A percentile compares a stretch with the other conserved stretches of the same genome.
These are phyloP conservation scores for Yarrowia hollandica DNA, from an alignment of 805 yeast species.

Conservation along the genomic window DNA sequence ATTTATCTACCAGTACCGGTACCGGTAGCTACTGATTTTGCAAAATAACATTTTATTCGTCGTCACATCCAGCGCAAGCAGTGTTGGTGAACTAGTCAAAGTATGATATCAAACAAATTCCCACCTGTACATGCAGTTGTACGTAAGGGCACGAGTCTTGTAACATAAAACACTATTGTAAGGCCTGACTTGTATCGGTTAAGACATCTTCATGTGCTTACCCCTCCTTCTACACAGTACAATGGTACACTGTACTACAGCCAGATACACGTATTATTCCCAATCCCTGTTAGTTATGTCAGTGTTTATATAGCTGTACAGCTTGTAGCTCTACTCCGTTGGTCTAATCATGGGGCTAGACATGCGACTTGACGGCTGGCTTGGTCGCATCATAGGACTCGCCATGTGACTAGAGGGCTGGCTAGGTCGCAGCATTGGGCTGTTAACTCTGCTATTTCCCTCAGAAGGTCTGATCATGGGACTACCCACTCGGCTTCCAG, in stretches of 20 bases:
- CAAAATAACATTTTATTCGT: too few relatives aligned
- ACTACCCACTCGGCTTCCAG: conserved; percentile 25
- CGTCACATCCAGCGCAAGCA: too few relatives aligned
- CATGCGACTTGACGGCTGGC: conserved; percentile 16
- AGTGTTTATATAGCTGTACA: conserved; percentile 1
- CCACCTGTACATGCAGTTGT: too few relatives aligned
- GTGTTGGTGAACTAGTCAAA: too few relatives aligned
- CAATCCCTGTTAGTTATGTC: conserved; percentile 11
- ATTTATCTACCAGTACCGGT: too few relatives aligned
- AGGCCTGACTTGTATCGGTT: neutral
- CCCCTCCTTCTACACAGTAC: neutral
- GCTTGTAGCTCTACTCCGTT: neutral
- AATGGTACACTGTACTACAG: too few relatives aligned
- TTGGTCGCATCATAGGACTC: conserved; percentile 17
- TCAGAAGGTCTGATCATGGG: conserved; percentile 21
- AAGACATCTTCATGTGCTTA: neutral
- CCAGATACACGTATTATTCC: neutral
- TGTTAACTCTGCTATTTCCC: neutral
- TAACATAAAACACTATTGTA: too few relatives aligned
- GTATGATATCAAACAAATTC: too few relatives aligned
- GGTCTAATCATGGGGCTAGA: conserved; percentile 18
- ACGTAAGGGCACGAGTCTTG: too few relatives aligned
- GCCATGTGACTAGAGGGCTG: conserved; percentile 23
- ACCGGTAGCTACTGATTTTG: too few relatives aligned
- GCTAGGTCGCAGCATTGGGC: conserved; percentile 20